Conservation (phyloP, 73 alveolate genomes). For the Uronychia binucleata region DNA sequence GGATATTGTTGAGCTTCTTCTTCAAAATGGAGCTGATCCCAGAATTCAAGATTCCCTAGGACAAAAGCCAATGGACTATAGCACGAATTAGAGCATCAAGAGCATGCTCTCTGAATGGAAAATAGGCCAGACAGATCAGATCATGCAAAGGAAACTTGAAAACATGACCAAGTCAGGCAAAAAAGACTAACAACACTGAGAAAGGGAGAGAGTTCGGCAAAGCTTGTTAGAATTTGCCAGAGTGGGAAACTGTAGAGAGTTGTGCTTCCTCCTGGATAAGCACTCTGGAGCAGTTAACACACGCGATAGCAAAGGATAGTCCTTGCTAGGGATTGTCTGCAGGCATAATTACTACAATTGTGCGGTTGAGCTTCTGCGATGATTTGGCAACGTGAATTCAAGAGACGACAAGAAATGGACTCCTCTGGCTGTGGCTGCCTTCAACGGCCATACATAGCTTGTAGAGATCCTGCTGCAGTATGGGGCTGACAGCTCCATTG, state of each 20-base stretch:
- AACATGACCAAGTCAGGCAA: not conserved
- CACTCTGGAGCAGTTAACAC: slow-evolving; percentile 11
- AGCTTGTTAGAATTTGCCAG: not conserved
- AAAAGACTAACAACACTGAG: not conserved
- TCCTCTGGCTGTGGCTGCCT: not conserved
- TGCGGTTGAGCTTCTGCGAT: not conserved
- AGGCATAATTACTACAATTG: not conserved
- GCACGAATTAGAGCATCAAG: not conserved
- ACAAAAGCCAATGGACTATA: slow-evolving; percentile 3
- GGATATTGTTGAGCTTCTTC: slow-evolving; percentile 9
- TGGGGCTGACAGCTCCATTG: not conserved
- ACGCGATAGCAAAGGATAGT: slow-evolving; percentile 10
- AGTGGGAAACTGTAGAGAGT: not conserved
- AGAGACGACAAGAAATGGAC: slow-evolving; percentile 1
- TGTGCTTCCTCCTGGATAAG: not conserved
- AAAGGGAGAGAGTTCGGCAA: not conserved
- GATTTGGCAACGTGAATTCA: slow-evolving; percentile 9
- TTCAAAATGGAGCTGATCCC: slow-evolving; percentile 29
- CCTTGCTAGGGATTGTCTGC: slow-evolving; percentile 9
- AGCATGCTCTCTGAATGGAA: slow-evolving; percentile 7
- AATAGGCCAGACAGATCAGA: slow-evolving; percentile 8
- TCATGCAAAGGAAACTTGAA: not conserved
- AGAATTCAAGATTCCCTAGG: slow-evolving; percentile 11
- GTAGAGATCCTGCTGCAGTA: not conserved
- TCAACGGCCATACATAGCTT: not conserved